Evolutionary conservation across 2,329 filamentous ascomycete genomes (phyloP).

Genomic region (Sarocladium kiliense): DNA sequence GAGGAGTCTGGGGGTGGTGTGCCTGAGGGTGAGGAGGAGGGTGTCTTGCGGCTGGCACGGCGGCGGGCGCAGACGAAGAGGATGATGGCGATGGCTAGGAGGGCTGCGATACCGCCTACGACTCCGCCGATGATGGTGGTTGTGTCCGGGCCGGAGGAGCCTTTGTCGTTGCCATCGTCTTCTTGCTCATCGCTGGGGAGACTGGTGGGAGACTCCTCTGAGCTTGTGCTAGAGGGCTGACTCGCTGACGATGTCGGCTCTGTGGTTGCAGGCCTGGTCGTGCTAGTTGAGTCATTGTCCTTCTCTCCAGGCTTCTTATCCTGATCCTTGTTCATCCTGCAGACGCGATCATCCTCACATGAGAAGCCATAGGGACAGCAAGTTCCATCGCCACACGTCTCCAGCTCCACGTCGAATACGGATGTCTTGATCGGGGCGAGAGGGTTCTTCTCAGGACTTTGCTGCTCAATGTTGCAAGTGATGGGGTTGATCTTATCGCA

Average conservation of each 20-base stretch:
- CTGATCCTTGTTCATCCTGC: slow-evolving; percentile 49
- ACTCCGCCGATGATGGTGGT: slow-evolving; percentile 42
- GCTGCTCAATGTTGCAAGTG: slow-evolving; percentile 55
- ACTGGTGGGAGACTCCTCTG: neutral
- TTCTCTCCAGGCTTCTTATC: slow-evolving; percentile 16
- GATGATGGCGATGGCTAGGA: slow-evolving; percentile 33
- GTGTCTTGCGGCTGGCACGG: slow-evolving; percentile 16
- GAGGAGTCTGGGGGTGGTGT: slow-evolving; percentile 4
- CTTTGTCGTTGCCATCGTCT: neutral
- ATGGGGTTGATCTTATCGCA: slow-evolving; percentile 61
- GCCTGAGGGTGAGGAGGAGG: slow-evolving; percentile 22
- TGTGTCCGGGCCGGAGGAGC: slow-evolving; percentile 23
- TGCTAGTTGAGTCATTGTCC: slow-evolving; percentile 14
- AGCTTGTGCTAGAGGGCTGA: neutral
- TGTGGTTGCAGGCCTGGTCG: neutral
- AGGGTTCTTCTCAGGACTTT: slow-evolving; percentile 54
- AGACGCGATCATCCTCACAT: slow-evolving; percentile 46
- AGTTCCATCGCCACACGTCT: slow-evolving; percentile 46
- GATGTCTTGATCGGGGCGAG: slow-evolving; percentile 61
- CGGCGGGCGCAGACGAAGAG: slow-evolving; percentile 35
- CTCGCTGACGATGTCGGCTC: slow-evolving; percentile 1
- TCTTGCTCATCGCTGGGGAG: slow-evolving; percentile 4
- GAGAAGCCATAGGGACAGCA: slow-evolving; percentile 72
- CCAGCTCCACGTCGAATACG: slow-evolving; percentile 50
- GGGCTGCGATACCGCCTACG: slow-evolving; percentile 38